Evolutionary conservation across 805 yeast genomes (phyloP).

Genomic region (Saccharomycopsis fodiens): DNA sequence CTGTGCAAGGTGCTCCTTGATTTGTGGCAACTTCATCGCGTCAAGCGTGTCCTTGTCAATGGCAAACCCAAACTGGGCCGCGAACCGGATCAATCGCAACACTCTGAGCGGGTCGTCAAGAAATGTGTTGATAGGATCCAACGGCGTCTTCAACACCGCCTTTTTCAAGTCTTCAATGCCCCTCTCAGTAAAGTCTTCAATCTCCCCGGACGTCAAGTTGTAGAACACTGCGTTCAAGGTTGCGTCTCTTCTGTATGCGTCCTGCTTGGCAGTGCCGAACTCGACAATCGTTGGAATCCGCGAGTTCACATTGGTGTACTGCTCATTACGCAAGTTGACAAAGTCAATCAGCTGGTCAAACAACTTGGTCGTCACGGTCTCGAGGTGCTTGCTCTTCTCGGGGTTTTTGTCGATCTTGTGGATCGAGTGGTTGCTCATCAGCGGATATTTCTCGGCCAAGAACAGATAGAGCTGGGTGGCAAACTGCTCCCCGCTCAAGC

Average conservation of each 20-base stretch:
- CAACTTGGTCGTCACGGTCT: conserved; percentile 88
- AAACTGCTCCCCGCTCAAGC: conserved; percentile 78
- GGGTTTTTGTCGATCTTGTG: conserved; percentile 90
- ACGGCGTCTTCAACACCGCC: conserved; percentile 81
- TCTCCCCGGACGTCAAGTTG: conserved; percentile 55
- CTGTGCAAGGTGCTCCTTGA: conserved; percentile 49
- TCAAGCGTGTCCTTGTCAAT: conserved; percentile 50
- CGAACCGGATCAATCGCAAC: conserved; percentile 77
- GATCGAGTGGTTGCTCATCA: conserved; percentile 33
- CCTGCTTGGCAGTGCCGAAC: conserved; percentile 88
- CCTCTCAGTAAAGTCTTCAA: conserved; percentile 77
- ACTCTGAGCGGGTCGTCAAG: conserved; percentile 92
- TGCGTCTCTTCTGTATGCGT: conserved; percentile 91
- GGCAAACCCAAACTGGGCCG: conserved; percentile 63
- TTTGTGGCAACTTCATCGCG: conserved; percentile 53
- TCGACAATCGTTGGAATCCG: conserved; percentile 70
- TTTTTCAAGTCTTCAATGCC: conserved; percentile 67
- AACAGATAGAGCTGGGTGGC: conserved; percentile 59
- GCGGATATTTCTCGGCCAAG: conserved; percentile 25
- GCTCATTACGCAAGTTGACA: conserved; percentile 85
- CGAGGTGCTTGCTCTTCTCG: conserved; percentile 91
- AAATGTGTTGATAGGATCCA: conserved; percentile 78
- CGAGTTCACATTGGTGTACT: conserved; percentile 63
- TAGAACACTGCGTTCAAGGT: conserved; percentile 89
- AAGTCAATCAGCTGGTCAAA: conserved; percentile 86